Evolutionary conservation across 2,329 filamentous ascomycete species (phyloP), one percentile per base, ranked within the genome.

Genomic region (Chalaropsis ovoidea): DNA sequence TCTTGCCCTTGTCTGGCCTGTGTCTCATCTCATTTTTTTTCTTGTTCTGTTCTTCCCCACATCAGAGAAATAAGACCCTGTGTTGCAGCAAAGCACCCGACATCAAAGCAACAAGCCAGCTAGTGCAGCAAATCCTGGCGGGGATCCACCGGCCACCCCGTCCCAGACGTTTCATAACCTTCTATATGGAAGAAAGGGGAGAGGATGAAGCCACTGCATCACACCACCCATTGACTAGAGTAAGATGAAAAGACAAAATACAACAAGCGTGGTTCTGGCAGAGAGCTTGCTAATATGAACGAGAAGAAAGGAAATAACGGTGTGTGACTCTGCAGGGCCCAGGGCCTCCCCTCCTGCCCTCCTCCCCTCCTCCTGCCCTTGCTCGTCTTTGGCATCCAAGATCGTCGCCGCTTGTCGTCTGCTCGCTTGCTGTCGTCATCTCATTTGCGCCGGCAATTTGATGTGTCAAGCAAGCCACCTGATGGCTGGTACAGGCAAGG

Each of bases 131-230:
- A 35, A 35, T 7, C 31, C 19, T 35, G 27, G 52, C 13, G 27
- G 54, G 54, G 54, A 39, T 58, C 54, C 54, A 58, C 54, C 54
- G 54, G 54, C 24, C 54, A 35, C 54, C 24, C 54, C 54, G 54
- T 58, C 54, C 54, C 54, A 35, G 54, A 58, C 54, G 54, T 58
- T 58, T 58, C 54, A 58, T 27, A 58, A 39, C 54, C 54, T 58
- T 58, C 54, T 17, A 58, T 58, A 58, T 58, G 54, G 54, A 58
- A 58, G 54, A 35, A 58, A 39, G 54, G 54, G 54, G 54, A n/a
- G 15, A 13, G 54, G 8, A n/a, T 56, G 13, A 7, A 7, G 27
- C 22, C n/a, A n/a, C n/a, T n/a, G n/a, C n/a, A n/a, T n/a, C n/a
- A n/a, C n/a, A n/a, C n/a, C n/a, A n/a, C n/a, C n/a, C n/a, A n/a